Evolutionary conservation across 805 yeast species (phyloP).

Genomic region (Wickerhamomyces rabaulensis): DNA sequence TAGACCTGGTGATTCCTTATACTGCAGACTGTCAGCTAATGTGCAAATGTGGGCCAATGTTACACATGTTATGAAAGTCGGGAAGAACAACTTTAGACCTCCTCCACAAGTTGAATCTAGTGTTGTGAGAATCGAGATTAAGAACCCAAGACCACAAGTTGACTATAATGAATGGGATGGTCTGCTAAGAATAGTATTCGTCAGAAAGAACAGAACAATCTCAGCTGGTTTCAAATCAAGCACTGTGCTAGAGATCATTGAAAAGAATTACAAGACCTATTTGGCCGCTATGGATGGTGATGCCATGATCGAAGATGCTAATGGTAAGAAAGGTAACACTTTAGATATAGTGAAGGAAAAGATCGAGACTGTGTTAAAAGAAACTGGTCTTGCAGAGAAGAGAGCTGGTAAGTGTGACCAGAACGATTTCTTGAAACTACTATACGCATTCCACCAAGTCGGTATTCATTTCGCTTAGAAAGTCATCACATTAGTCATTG

Average conservation of each 20-base stretch:
- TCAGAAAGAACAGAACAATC: slow-evolving; percentile 87
- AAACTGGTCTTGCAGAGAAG: slow-evolving; percentile 77
- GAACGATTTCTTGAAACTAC: slow-evolving; percentile 79
- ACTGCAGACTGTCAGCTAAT: slow-evolving; percentile 90
- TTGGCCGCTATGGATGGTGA: slow-evolving; percentile 46
- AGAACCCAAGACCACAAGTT: slow-evolving; percentile 87
- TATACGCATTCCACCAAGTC: slow-evolving; percentile 93
- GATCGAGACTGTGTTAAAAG: slow-evolving; percentile 66
- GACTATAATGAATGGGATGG: slow-evolving; percentile 98
- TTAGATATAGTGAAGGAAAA: slow-evolving; percentile 53
- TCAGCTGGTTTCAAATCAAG: slow-evolving; percentile 87
- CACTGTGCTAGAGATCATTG: slow-evolving; percentile 75
- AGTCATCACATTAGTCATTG: not conserved
- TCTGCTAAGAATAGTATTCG: slow-evolving; percentile 81
- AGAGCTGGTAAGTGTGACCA: slow-evolving; percentile 95
- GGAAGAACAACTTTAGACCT: slow-evolving; percentile 92
- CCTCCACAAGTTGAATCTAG: slow-evolving; percentile 98
- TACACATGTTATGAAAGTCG: slow-evolving; percentile 97
- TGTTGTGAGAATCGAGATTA: slow-evolving; percentile 90
- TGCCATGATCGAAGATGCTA: slow-evolving; percentile 33
- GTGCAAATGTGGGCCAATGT: slow-evolving; percentile 99
- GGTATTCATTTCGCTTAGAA: slow-evolving; percentile 88
- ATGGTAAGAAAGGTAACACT: slow-evolving; percentile 33
- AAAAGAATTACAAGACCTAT: slow-evolving; percentile 80
- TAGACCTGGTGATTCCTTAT: slow-evolving; percentile 91